Evolutionary conservation across 2,329 filamentous ascomycete genomes (phyloP), one percentile per base, ranked within the genome.

Genomic region (Diaporthe sp.): DNA sequence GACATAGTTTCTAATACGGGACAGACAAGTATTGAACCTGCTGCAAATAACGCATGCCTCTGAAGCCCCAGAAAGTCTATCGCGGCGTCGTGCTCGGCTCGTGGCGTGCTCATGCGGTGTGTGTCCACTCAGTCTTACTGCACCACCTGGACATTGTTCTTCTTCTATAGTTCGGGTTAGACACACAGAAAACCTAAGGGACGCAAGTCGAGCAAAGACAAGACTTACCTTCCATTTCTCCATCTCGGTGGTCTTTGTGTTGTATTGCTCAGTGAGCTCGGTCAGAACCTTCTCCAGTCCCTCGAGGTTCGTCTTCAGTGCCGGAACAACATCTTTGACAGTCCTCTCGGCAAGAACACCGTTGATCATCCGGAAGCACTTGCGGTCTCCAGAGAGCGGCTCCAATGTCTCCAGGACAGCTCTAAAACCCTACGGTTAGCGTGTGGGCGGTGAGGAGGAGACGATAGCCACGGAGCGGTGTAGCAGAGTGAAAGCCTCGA

Each of bases 301-400:
- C 78, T 98, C 96, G 37, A 95, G 94, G 83, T 99, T 98, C 28
- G 95, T 98, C 86, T 95, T 93, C 77, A 99, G 89, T 37, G 95
- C 94, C 8, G 97, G 97, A 73, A 98, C 89, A 17, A 99, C 95
- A 84, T 98, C 97, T 84, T 95, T 90, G 79, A 99, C 95, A 22
- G 96, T 98, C 80, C 96, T 91, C 87, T 99, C 97, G 72, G 98
- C 95, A 75, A 99, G 88, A 34, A 98, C 96, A 61, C 97, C 97
- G 84, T 99, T 98, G 84, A 99, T 97, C 91, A 99, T 95, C 80
- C 97, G 96, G 87, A 98, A 99, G 86, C 96, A 98, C 87, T 98
- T 99, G 81, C 97, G 94, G 79, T 98, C 94, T 78, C 89, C 90
- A 1, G 94, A 89, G 34, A 98, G 90, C 61, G 96, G 96, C 76